Percentiles rank a stretch among this genome's conserved stretches.
Conservation (phyloP, 2,329 filamentous ascomycete genomes). For the Aspergillus sergii region DNA sequence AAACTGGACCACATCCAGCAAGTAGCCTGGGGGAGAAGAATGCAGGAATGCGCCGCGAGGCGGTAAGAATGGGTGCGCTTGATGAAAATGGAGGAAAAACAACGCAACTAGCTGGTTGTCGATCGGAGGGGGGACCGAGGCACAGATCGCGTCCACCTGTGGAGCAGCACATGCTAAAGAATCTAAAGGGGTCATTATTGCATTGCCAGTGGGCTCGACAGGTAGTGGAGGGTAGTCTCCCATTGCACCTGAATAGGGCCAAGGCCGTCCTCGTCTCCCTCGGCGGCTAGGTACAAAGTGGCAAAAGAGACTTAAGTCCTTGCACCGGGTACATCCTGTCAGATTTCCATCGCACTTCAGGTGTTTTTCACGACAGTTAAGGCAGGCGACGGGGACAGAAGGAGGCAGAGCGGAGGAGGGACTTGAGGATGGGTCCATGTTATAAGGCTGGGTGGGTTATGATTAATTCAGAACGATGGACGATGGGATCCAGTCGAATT, state of each 20-base stretch:
- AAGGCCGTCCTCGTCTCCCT: conserved; percentile 5
- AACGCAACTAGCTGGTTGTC: conserved; percentile 4
- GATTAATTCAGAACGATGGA: background rate
- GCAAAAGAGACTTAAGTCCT: conserved; percentile 6
- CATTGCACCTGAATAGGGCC: background rate
- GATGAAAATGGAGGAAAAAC: conserved; percentile 12
- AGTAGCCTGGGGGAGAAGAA: background rate
- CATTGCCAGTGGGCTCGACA: background rate
- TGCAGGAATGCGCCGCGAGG: conserved; percentile 5
- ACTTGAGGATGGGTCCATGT: background rate
- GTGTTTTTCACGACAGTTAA: conserved; percentile 9
- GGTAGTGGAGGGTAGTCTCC: background rate
- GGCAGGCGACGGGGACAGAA: conserved; percentile 8
- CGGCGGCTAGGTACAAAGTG: conserved; percentile 9
- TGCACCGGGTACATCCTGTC: conserved; percentile 7
- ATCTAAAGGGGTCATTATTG: background rate
- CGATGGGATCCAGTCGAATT: background rate
- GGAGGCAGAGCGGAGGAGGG: background rate
- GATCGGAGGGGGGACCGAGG: background rate
- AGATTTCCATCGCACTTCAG: conserved; percentile 13
- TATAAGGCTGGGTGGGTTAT: background rate
- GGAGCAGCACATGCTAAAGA: background rate
- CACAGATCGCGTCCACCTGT: background rate
- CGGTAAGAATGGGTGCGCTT: conserved; percentile 13
- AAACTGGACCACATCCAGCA: conserved; percentile 9